Conservation (phyloP, 208 protist species). For the Acanthamoeba healyi region DNA sequence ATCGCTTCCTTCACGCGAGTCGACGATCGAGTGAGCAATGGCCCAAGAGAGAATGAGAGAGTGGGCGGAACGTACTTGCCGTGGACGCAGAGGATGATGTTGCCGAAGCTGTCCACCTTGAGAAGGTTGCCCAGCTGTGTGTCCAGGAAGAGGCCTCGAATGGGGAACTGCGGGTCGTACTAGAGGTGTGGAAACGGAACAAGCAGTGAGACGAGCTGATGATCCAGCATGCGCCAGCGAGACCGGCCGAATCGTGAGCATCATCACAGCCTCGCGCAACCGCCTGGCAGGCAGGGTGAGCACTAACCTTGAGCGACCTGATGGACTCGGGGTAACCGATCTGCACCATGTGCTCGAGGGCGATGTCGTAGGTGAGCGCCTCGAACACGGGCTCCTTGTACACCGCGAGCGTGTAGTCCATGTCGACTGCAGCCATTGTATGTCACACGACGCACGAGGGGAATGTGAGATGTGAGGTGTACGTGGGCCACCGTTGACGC, state of each 20-base stretch:
- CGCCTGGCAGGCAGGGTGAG: not conserved
- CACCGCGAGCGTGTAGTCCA: conserved; percentile 85
- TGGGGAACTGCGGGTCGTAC: conserved; percentile 83
- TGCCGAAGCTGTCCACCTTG: conserved; percentile 84
- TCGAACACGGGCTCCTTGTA: conserved; percentile 84
- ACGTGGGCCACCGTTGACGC: no score
- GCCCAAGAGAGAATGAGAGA: no score
- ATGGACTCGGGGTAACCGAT: conserved; percentile 82
- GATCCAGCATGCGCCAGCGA: no score
- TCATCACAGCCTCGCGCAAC: no score
- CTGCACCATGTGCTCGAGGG: conserved; percentile 75
- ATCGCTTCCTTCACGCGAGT: not conserved
- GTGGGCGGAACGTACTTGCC: conserved; percentile 38
- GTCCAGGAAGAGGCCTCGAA: conserved; percentile 84
- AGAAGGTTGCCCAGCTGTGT: conserved; percentile 81
- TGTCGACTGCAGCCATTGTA: conserved; percentile 81
- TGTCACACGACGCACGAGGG: not conserved
- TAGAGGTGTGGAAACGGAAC: not conserved
- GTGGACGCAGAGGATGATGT: conserved; percentile 81
- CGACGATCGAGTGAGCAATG: no score
- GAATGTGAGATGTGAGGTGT: not conserved
- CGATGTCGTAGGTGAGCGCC: conserved; percentile 81
- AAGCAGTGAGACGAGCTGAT: not conserved
- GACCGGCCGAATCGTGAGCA: no score
- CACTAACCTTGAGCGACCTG: conserved; percentile 45